These are phyloP conservation scores for Tillandsia fasciculata DNA, from an alignment of 176 grass and related monocot species.

Conservation along the genomic window DNA sequence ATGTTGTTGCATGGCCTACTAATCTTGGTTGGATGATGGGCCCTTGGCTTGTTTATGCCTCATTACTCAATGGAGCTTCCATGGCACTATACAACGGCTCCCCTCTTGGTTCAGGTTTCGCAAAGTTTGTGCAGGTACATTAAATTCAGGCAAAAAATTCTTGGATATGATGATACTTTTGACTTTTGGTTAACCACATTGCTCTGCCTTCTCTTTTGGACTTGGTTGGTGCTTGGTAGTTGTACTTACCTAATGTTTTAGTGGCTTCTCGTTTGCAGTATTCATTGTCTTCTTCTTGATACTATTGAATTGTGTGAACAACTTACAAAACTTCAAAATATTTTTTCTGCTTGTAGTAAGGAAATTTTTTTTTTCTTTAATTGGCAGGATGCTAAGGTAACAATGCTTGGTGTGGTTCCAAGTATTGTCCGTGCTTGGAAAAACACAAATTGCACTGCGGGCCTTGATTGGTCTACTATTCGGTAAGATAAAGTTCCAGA, in stretches of 20 bases:
- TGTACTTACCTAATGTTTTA: no score
- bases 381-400: constrained; percentile 82
- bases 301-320: no score
- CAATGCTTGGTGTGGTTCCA: constrained; percentile 96
- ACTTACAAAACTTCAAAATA: no score
- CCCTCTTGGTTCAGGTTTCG: constrained; percentile 66
- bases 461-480: constrained; percentile 79
- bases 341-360: background rate
- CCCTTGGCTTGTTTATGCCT: constrained; percentile 97
- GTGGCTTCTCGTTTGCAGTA: no score
- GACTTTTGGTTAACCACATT: no score
- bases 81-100: constrained; percentile 89
- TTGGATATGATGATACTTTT: background rate
- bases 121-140: constrained; percentile 91
- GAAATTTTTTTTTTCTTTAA: background rate
- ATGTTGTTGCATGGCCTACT: constrained; percentile 96
- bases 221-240: no score
- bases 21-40: constrained; percentile 99
- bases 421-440: constrained; percentile 93
- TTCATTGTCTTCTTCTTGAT: no score
- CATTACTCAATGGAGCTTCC: constrained; percentile 89
- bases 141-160: constrained; percentile 6
- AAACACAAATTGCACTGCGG: constrained; percentile 63
- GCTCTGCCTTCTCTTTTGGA: no score
- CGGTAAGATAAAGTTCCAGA: constrained; percentile 34